phyloP scores from a whole-genome alignment of 345 rosid species.

The Corymbia maculata region DNA sequence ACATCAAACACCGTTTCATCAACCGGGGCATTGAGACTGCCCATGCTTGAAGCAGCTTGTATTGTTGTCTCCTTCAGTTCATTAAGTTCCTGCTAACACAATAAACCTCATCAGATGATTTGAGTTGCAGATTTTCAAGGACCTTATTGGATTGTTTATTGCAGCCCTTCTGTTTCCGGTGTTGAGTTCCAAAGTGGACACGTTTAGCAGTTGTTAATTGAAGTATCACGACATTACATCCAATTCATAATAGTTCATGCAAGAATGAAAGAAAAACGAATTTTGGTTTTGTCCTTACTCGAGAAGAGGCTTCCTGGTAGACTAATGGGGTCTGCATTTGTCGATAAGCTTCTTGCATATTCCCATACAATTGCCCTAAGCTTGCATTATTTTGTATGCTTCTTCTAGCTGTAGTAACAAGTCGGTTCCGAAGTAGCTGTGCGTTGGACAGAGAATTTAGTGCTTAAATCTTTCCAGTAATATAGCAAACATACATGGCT shows the following conservation, averaged over 20 bases:
- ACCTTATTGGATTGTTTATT: background rate
- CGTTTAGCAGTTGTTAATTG: background rate
- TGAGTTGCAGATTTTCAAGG: background rate
- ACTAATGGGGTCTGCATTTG: slow-evolving; percentile 90
- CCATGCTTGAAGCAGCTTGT: slow-evolving; percentile 55
- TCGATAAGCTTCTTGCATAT: slow-evolving; percentile 71
- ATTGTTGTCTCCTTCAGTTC: slow-evolving; percentile 73
- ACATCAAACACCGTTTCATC: slow-evolving; percentile 67
- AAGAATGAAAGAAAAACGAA: background rate
- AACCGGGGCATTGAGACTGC: slow-evolving; percentile 53
- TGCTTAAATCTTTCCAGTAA: background rate
- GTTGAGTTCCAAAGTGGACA: background rate
- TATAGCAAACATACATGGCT: background rate
- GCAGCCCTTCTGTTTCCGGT: background rate
- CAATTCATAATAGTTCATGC: background rate
- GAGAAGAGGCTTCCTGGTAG: slow-evolving; percentile 45
- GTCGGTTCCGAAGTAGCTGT: slow-evolving; percentile 81
- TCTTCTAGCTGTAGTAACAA: slow-evolving; percentile 53
- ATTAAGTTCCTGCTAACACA: slow-evolving; percentile 36
- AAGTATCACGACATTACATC: background rate
- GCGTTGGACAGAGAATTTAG: background rate
- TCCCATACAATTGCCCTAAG: slow-evolving; percentile 72
- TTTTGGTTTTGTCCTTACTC: background rate
- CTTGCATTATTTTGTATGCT: slow-evolving; percentile 65
- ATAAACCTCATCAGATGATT: background rate